phyloP scores from a whole-genome alignment of 176 grass and related monocot genomes.

The Alloteropsis semialata region DNA sequence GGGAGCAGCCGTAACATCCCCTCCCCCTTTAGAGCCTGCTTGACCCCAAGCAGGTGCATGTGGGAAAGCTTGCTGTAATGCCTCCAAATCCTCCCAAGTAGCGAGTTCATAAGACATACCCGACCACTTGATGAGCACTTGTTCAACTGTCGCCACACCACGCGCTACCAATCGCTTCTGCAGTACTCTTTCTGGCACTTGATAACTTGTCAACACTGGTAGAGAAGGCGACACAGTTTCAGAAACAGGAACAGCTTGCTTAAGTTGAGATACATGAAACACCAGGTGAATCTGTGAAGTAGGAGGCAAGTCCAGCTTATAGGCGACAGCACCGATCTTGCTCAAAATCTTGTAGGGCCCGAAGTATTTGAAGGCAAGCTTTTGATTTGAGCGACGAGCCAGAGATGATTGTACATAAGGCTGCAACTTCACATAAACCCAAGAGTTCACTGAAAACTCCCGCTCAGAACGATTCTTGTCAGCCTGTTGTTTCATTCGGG shows the following conservation, averaged over 20 bases:
- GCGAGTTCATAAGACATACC: not conserved
- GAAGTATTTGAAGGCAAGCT: not conserved
- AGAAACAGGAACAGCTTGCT: too few species aligned
- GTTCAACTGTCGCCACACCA: too few species aligned
- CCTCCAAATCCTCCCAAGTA: not conserved
- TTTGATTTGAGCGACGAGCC: not conserved
- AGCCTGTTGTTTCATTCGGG: not conserved
- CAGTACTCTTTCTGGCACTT: too few species aligned
- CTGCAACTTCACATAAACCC: not conserved
- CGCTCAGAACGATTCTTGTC: not conserved
- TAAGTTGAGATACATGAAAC: too few species aligned
- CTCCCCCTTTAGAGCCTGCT: not conserved
- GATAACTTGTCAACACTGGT: too few species aligned
- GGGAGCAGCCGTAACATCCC: too few species aligned
- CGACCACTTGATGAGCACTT: too few species aligned
- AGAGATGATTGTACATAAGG: not conserved
- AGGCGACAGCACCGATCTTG: not conserved
- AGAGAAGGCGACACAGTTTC: too few species aligned
- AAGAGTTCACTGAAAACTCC: rapidly evolving
- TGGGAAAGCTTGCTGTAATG: not conserved
- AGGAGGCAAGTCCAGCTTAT: not conserved
- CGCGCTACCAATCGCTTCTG: too few species aligned
- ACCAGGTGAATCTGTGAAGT: too few species aligned
- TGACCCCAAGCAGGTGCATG: not conserved
- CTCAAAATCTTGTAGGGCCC: not conserved